These are phyloP conservation scores for Erigeron canadensis DNA, from an alignment of 129 eudicot genomes.

Conservation along the genomic window DNA sequence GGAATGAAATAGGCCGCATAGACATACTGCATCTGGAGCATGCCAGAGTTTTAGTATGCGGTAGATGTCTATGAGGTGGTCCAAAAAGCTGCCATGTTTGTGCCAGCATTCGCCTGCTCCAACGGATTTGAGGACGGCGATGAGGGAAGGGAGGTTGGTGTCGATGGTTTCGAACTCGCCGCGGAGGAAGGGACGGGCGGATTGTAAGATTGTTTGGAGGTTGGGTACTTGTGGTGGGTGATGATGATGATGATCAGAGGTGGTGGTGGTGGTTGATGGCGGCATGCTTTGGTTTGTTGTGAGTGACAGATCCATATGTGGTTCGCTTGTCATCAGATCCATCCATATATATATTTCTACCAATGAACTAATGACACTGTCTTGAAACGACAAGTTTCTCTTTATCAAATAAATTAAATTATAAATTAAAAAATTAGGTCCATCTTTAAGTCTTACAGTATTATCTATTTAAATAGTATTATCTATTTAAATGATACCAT, in stretches of 20 bases:
- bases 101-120: conserved; percentile 99
- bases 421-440: too few species aligned
- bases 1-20: conserved; percentile 91
- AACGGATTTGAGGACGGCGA: conserved; percentile 69
- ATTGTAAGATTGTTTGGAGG: conserved; percentile 40
- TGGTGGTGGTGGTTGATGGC: background rate
- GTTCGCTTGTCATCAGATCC: too few species aligned
- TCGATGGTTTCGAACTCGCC: conserved; percentile 56
- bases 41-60: conserved; percentile 81
- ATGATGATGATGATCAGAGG: too few species aligned
- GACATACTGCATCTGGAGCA: conserved; percentile 64
- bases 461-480: too few species aligned
- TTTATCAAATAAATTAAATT: too few species aligned
- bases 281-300: background rate
- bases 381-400: too few species aligned
- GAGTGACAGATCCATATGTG: too few species aligned
- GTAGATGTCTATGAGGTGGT: conserved; percentile 76
- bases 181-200: conserved; percentile 81
- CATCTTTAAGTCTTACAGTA: too few species aligned
- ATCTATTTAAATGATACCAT: too few species aligned
- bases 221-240: background rate
- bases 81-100: conserved; percentile 94
- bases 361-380: too few species aligned
- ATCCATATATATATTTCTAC: too few species aligned
- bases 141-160: conserved; percentile 51